Percentiles rank a stretch among this genome's conserved stretches.
These are phyloP conservation scores for Diaporthe aspalathi DNA, from an alignment of 2,329 filamentous ascomycete species.

Conservation along the genomic window DNA sequence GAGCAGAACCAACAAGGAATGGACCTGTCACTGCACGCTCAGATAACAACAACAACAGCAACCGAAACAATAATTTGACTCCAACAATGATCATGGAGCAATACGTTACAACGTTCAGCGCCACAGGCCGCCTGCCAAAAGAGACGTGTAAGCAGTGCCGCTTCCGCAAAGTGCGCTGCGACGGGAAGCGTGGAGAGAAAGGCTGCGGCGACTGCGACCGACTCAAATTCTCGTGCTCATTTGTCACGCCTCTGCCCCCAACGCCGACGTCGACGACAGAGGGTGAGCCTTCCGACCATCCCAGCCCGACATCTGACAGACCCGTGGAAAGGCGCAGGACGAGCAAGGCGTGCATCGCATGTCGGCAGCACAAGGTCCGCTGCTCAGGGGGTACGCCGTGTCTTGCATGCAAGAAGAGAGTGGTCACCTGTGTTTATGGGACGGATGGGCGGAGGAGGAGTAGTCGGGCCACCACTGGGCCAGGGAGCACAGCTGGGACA, in stretches of 20 bases:
- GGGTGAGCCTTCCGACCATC: conserved; percentile 17
- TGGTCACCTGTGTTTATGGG: conserved; percentile 32
- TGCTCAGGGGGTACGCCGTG: conserved; percentile 36
- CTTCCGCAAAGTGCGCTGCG: conserved; percentile 37
- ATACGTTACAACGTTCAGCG: conserved; percentile 39
- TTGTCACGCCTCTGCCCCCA: conserved; percentile 34
- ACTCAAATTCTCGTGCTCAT: conserved; percentile 37
- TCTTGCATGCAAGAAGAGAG: conserved; percentile 37
- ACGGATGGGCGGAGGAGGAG: conserved; percentile 29
- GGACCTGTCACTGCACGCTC: conserved; percentile 6
- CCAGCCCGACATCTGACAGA: conserved; percentile 31
- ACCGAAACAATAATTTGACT: neutral
- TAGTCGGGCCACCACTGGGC: neutral
- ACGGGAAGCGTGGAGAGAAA: conserved; percentile 31
- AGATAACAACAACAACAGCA: neutral
- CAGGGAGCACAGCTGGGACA: conserved; percentile 30
- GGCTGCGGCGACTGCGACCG: conserved; percentile 38
- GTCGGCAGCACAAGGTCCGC: conserved; percentile 37
- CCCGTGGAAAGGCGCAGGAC: conserved; percentile 36
- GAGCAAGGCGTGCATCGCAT: conserved; percentile 37
- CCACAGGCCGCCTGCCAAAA: conserved; percentile 36
- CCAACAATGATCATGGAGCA: conserved; percentile 36
- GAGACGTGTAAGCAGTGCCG: conserved; percentile 39
- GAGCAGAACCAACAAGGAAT: conserved; percentile 12
- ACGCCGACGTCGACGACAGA: conserved; percentile 23